phyloP scores from a whole-genome alignment of 129 eudicot species.

The Oenanthe sinensis region DNA sequence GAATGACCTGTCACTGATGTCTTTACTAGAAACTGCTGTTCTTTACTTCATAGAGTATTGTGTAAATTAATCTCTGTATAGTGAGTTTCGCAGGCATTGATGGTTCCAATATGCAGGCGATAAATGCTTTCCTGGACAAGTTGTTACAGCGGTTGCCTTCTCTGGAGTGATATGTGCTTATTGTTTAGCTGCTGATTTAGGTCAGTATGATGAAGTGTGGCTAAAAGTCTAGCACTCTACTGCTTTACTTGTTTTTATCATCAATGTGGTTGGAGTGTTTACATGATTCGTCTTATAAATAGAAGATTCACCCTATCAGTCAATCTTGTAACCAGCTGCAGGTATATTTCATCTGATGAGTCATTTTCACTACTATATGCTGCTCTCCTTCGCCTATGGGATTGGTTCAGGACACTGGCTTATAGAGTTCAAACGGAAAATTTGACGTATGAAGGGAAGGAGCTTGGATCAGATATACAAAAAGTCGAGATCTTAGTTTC shows the following conservation, averaged over 20 bases:
- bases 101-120: constrained; percentile 76
- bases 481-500: neutral
- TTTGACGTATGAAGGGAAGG: neutral
- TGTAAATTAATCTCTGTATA: neutral
- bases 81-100: neutral
- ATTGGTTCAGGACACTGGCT: constrained; percentile 84
- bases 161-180: constrained; percentile 96
- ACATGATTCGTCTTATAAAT: neutral
- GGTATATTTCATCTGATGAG: neutral
- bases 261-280: neutral
- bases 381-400: constrained; percentile 70
- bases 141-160: constrained; percentile 90
- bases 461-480: neutral
- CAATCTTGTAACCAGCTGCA: neutral
- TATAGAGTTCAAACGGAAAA: constrained; percentile 15
- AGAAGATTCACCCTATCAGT: neutral
- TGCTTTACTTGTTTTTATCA: neutral
- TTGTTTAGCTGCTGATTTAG: constrained; percentile 88
- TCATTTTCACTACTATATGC: constrained; percentile 33
- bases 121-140: constrained; percentile 99
- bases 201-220: constrained; percentile 20
- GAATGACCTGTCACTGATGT: neutral
- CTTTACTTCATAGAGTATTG: neutral
- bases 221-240: neutral
- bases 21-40: neutral